Evolutionary conservation across 2,329 filamentous ascomycete genomes (phyloP).

Genomic region (Aspergillus sojae): DNA sequence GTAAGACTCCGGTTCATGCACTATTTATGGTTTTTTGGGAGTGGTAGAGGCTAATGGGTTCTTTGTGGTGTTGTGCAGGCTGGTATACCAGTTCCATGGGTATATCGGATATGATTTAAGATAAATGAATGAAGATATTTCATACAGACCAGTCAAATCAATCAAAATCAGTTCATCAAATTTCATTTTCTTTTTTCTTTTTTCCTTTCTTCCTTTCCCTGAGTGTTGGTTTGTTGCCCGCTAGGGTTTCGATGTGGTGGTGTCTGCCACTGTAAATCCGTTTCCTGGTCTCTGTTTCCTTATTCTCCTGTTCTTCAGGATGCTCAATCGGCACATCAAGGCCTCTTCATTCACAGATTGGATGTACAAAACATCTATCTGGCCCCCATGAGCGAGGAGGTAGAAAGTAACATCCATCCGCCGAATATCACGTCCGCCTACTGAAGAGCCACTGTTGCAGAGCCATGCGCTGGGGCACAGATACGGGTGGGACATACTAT

Average conservation of each 20-base stretch:
- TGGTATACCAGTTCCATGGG: background rate
- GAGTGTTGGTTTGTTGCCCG: background rate
- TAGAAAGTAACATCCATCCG: constrained; percentile 40
- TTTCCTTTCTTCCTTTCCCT: background rate
- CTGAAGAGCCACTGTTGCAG: constrained; percentile 66
- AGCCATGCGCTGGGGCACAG: constrained; percentile 66
- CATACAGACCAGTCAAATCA: constrained; percentile 5
- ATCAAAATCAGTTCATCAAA: constrained; percentile 1
- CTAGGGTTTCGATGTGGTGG: background rate
- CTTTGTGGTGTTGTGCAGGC: background rate
- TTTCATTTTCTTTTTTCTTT: background rate
- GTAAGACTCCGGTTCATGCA: constrained; percentile 18
- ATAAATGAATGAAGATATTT: constrained; percentile 15
- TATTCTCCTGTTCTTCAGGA: background rate
- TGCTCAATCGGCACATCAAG: constrained; percentile 46
- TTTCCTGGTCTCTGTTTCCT: constrained; percentile 4
- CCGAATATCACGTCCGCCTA: constrained; percentile 50
- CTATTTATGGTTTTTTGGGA: background rate
- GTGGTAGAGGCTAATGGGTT: background rate
- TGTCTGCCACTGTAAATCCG: background rate
- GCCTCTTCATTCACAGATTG: constrained; percentile 42
- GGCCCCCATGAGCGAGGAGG: constrained; percentile 47
- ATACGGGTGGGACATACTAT: constrained; percentile 64
- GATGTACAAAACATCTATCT: constrained; percentile 27
- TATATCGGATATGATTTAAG: constrained; percentile 4